These are phyloP conservation scores for Aspergillus ellipticus DNA, from an alignment of 495 filamentous ascomycete species.

Conservation along the genomic window DNA sequence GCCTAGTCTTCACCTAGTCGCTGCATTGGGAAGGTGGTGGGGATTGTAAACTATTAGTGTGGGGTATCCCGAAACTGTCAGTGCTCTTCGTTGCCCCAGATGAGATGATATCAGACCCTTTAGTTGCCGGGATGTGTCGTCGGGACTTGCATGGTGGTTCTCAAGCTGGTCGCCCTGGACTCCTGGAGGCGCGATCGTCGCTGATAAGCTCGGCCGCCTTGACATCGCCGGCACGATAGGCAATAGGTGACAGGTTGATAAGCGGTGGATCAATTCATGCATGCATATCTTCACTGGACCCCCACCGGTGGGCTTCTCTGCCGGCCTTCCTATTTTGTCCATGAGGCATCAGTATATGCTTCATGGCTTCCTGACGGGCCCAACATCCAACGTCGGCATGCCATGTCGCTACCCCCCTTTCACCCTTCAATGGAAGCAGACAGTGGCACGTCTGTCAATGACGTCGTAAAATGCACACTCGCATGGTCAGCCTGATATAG, in stretches of 20 bases:
- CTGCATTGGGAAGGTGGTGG: conserved; percentile 11
- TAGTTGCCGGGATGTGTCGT: no score
- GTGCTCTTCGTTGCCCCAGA: background rate
- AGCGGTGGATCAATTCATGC: background rate
- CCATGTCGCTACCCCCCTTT: no score
- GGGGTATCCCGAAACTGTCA: background rate
- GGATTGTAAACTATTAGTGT: background rate
- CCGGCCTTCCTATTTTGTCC: conserved; percentile 28
- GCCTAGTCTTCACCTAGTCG: conserved; percentile 1
- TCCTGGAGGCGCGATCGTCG: no score
- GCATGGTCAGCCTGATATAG: conserved; percentile 6
- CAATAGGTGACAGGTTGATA: no score
- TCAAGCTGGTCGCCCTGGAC: no score
- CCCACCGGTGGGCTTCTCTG: conserved; percentile 15
- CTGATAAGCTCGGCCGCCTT: no score
- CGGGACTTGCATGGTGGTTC: no score
- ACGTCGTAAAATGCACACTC: no score
- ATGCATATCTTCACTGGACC: background rate
- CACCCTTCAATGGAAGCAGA: no score
- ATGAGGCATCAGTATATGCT: background rate
- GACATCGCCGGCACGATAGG: no score
- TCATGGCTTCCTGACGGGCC: background rate
- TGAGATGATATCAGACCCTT: no score
- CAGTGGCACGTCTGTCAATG: background rate
- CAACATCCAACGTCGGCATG: background rate